Conservation (phyloP, 345 rosid species). For the Dovyalis caffra region DNA sequence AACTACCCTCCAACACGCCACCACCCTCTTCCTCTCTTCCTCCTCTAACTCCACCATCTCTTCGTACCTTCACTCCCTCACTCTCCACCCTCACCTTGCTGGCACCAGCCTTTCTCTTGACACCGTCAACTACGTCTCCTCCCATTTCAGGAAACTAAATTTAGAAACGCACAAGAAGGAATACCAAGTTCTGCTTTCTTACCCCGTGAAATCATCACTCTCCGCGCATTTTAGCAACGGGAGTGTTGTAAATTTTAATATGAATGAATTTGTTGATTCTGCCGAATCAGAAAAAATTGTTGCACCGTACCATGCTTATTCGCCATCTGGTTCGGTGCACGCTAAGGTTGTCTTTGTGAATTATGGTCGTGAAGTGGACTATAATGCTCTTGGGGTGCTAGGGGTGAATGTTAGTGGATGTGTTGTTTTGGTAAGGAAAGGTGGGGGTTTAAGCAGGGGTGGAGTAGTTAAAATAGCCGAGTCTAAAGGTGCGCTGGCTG, state of each 20-base stretch:
- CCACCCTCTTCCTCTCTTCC: constrained; percentile 60
- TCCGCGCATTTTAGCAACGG: constrained; percentile 55
- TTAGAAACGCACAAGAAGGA: constrained; percentile 52
- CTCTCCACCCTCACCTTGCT: constrained; percentile 79
- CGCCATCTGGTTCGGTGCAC: constrained; percentile 74
- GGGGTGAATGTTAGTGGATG: constrained; percentile 68
- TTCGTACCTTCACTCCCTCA: constrained; percentile 76
- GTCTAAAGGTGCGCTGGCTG: constrained; percentile 67
- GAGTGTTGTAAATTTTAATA: constrained; percentile 33
- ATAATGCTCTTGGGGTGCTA: constrained; percentile 45
- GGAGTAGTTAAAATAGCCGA: constrained; percentile 64
- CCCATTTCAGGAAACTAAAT: constrained; percentile 59
- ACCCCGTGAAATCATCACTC: constrained; percentile 56
- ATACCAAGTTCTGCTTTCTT: constrained; percentile 67
- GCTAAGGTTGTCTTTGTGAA: constrained; percentile 66
- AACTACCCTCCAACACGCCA: constrained; percentile 14
- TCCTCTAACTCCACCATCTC: constrained; percentile 69
- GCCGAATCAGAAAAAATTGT: constrained; percentile 25
- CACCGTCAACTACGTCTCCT: constrained; percentile 48
- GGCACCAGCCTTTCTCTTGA: constrained; percentile 64
- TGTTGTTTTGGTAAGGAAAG: constrained; percentile 63
- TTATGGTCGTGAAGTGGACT: constrained; percentile 76
- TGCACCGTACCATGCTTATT: constrained; percentile 84
- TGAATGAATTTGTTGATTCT: constrained; percentile 33
- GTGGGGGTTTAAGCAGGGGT: constrained; percentile 58